These are phyloP conservation scores for Copromyces sp. DNA, from an alignment of 495 filamentous ascomycete species.

Conservation along the genomic window DNA sequence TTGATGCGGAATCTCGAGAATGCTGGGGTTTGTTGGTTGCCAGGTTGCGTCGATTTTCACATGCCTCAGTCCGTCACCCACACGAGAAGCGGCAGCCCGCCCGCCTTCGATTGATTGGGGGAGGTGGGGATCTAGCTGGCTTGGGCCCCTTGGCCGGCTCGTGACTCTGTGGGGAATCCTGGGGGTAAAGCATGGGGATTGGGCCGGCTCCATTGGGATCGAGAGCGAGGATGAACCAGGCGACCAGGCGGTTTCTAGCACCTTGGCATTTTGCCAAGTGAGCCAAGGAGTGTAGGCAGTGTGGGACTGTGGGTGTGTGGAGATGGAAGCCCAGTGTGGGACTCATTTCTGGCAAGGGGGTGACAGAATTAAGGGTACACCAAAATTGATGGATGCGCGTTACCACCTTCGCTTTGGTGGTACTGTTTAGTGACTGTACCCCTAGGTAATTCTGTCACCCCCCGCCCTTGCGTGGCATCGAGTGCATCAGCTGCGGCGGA, in stretches of 20 bases:
- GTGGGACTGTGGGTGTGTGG: neutral
- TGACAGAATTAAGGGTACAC: no score
- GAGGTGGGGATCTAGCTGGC: neutral
- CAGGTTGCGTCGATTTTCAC: neutral
- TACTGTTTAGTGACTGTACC: no score
- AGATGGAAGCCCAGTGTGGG: neutral
- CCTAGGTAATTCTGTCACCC: no score
- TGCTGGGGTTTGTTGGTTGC: neutral
- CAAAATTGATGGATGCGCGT: no score
- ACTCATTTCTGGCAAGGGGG: neutral
- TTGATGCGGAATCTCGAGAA: neutral
- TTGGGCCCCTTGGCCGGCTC: neutral
- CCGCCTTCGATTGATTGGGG: neutral
- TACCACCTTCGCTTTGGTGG: no score
- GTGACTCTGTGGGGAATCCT: slow-evolving; percentile 15
- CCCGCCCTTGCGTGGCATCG: neutral
- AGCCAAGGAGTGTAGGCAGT: neutral
- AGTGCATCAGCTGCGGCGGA: neutral
- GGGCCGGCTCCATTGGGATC: neutral
- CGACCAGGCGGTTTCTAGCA: neutral
- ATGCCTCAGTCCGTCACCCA: neutral
- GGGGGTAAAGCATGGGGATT: neutral
- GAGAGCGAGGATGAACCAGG: neutral
- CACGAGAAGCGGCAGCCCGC: neutral
- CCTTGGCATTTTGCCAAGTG: neutral